Conservation (phyloP, 306 rosid species). For the barrel medic (Medicago truncatula) region DNA sequence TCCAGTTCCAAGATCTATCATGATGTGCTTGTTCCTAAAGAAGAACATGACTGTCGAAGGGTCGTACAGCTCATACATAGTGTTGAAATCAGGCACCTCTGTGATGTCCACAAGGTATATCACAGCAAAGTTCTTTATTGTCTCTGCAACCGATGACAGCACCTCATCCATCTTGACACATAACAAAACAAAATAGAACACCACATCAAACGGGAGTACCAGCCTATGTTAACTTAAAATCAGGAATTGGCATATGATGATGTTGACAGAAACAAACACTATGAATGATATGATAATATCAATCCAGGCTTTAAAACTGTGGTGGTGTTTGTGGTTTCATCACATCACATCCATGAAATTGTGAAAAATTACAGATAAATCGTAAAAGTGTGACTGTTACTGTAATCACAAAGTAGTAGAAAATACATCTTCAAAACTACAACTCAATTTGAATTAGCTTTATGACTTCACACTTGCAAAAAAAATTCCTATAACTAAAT, state of each 20-base stretch:
- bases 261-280: background rate
- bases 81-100: constrained; percentile 96
- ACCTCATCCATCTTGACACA: constrained; percentile 85
- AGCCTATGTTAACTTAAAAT: background rate
- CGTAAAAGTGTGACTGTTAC: background rate
- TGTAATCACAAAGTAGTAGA: background rate
- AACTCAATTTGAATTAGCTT: background rate
- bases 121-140: constrained; percentile 85
- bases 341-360: background rate
- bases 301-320: background rate
- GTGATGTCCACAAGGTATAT: constrained; percentile 95
- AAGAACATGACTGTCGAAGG: constrained; percentile 96
- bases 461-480: background rate
- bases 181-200: constrained; percentile 28
- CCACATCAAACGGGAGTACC: background rate
- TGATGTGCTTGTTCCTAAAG: constrained; percentile 95
- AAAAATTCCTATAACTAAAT: background rate
- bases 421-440: background rate
- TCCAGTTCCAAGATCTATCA: constrained; percentile 98
- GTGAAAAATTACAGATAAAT: background rate
- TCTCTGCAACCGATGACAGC: constrained; percentile 88
- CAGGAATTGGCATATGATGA: background rate
- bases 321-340: background rate
- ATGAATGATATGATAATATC: background rate
- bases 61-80: constrained; percentile 91